phyloP scores from a whole-genome alignment of 352 stramenopile genomes.

The Elongisporangium undulatum region DNA sequence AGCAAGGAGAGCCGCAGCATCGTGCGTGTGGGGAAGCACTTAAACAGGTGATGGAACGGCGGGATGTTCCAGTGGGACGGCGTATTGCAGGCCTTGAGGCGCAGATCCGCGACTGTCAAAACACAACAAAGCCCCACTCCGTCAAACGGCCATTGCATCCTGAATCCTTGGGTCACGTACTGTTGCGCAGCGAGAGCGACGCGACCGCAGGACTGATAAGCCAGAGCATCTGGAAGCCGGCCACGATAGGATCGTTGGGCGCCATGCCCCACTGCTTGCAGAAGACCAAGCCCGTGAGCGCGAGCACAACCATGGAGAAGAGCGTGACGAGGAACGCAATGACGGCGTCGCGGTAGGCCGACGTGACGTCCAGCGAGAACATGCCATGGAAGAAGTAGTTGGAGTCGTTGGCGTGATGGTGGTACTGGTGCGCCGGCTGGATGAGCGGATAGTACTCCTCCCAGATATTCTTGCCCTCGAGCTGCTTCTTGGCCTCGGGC shows the following conservation, averaged over 20 bases:
- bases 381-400: constrained; percentile 88
- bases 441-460: constrained; percentile 88
- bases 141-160: constrained; percentile 3
- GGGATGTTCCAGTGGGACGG: constrained; percentile 83
- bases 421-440: constrained; percentile 76
- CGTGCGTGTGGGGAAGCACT: constrained; percentile 72
- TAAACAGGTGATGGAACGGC: constrained; percentile 76
- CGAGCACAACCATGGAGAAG: constrained; percentile 75
- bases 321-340: constrained; percentile 76
- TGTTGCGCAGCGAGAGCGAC: constrained; percentile 70
- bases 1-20: constrained; percentile 72
- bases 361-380: constrained; percentile 85
- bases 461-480: constrained; percentile 63
- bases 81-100: constrained; percentile 74
- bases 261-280: constrained; percentile 78
- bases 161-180: constrained; percentile 25
- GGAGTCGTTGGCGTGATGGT: constrained; percentile 60
- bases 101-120: constrained; percentile 53
- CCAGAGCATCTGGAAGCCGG: constrained; percentile 59
- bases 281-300: constrained; percentile 78
- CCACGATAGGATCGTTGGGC: constrained; percentile 44
- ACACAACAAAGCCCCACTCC: constrained; percentile 1
- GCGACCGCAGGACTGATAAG: constrained; percentile 63
- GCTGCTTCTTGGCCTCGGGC: constrained; percentile 5
- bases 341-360: constrained; percentile 77